Evolutionary conservation across 768 basidiomycete species (phyloP).

Genomic region (Hygrocybe coccinea): DNA sequence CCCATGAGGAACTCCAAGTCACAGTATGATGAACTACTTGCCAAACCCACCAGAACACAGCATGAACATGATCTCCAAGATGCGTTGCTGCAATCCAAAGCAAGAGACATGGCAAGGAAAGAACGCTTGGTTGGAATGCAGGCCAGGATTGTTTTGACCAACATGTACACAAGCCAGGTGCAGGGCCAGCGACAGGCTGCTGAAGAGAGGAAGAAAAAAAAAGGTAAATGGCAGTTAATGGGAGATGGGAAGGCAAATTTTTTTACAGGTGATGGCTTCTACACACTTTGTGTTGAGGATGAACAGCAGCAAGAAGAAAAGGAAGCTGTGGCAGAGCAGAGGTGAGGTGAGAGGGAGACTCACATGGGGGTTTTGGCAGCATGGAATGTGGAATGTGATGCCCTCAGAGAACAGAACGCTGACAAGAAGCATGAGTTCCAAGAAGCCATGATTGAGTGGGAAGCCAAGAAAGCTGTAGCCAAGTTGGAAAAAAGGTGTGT

Average conservation of each 20-base stretch:
- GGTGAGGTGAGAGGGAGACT: conserved; percentile 11
- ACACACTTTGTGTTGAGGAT: conserved; percentile 7
- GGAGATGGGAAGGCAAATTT: conserved; percentile 23
- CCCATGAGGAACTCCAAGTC: not conserved
- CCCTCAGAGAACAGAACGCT: not conserved
- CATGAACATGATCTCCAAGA: conserved; percentile 3
- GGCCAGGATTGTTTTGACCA: conserved; percentile 15
- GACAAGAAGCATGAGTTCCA: not conserved
- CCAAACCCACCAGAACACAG: not conserved
- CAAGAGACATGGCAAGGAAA: not conserved
- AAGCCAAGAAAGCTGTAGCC: conserved; percentile 4
- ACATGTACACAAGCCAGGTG: conserved; percentile 15
- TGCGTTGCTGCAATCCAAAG: not conserved
- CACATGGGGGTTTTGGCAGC: conserved; percentile 4
- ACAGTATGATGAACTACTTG: not conserved
- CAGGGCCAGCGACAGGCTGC: conserved; percentile 15
- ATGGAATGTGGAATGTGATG: conserved; percentile 2
- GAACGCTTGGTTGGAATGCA: conserved; percentile 1
- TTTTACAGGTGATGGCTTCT: conserved; percentile 19
- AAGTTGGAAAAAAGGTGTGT: not conserved
- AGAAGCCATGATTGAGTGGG: not conserved
- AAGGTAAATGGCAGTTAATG: conserved; percentile 14
- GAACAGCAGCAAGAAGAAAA: conserved; percentile 5
- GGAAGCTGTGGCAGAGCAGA: conserved; percentile 9
- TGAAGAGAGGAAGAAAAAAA: conserved; percentile 15